phyloP scores from a whole-genome alignment of 257 asterid species.

The Plectranthus barbatus region DNA sequence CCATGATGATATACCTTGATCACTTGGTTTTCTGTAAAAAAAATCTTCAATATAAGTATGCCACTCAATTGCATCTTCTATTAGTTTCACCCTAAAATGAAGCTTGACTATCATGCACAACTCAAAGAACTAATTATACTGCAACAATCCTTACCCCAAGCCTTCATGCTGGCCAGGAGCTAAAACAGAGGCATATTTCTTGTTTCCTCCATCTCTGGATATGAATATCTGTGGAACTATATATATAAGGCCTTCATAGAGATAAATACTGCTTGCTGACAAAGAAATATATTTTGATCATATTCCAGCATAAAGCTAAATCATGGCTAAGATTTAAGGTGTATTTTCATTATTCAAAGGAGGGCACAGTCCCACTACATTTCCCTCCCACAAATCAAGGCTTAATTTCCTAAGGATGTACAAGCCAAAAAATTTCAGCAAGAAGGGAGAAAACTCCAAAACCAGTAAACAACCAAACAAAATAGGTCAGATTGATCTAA shows the following conservation, averaged over 20 bases:
- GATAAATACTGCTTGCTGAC: background rate
- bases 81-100: background rate
- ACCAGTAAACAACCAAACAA: background rate
- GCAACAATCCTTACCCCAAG: slow-evolving; percentile 56
- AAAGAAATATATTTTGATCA: background rate
- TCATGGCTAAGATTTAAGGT: background rate
- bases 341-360: background rate
- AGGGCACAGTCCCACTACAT: background rate
- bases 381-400: background rate
- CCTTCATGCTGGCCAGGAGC: slow-evolving; percentile 88
- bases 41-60: background rate
- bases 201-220: slow-evolving; percentile 95
- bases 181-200: slow-evolving; percentile 81
- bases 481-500: background rate
- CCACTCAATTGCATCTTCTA: background rate
- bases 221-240: slow-evolving; percentile 61
- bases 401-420: background rate
- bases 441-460: background rate
- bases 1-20: slow-evolving; percentile 96
- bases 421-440: background rate
- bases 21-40: slow-evolving; percentile 60
- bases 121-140: background rate
- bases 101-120: background rate
- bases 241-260: slow-evolving; percentile 1
- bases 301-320: background rate